Percentiles rank a stretch among this genome's conserved stretches.
phyloP scores from a whole-genome alignment of 2,329 filamentous ascomycete species.

The Botrytis galanthina region DNA sequence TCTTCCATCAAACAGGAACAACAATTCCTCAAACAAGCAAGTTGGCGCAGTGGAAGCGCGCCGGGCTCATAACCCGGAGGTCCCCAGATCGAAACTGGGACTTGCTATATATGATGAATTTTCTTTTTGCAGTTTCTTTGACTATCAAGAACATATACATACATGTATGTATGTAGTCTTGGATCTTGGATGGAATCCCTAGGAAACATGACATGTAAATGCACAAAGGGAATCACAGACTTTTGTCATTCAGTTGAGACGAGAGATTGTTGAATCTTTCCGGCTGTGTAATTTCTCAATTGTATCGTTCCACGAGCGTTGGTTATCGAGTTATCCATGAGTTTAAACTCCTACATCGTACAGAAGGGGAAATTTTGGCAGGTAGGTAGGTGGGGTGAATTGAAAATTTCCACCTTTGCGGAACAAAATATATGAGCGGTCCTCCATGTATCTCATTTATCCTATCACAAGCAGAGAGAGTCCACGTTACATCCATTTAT shows the following conservation, averaged over 20 bases:
- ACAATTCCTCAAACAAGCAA: constrained; percentile 31
- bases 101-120: not conserved
- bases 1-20: not conserved
- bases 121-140: not conserved
- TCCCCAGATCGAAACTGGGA: constrained; percentile 41
- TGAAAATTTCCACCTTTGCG: not conserved
- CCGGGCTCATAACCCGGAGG: constrained; percentile 44
- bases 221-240: not conserved
- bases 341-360: too few species aligned
- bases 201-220: not conserved
- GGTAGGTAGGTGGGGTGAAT: not conserved
- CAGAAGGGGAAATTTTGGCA: not conserved
- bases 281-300: fast-evolving
- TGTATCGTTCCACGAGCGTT: not conserved
- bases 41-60: constrained; percentile 42
- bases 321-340: not conserved
- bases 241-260: not conserved
- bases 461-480: not conserved
- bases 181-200: not conserved
- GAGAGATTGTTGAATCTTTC: not conserved
- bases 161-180: not conserved
- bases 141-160: not conserved
- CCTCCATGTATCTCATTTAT: not conserved
- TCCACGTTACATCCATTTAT: not conserved
- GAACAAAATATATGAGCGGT: not conserved